A percentile compares a stretch with the other conserved stretches of the same genome.
These are phyloP conservation scores for Clarireedia sp. DNA, from an alignment of 2,329 filamentous ascomycete species.

Conservation along the genomic window DNA sequence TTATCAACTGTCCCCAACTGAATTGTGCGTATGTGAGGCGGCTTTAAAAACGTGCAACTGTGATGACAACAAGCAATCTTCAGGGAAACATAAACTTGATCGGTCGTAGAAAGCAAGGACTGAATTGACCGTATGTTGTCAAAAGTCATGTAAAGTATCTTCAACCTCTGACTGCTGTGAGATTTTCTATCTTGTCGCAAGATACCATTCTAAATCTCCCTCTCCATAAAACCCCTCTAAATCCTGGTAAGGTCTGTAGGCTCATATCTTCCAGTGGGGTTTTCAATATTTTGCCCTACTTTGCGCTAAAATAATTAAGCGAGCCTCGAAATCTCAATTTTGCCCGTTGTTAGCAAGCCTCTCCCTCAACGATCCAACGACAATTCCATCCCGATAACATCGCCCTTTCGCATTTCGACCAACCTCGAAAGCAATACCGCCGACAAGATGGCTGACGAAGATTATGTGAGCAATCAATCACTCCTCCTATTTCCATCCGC, in stretches of 20 bases:
- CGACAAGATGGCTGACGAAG: slow-evolving; percentile 69
- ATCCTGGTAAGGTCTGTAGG: not conserved
- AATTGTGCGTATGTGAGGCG: not conserved
- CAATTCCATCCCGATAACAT: slow-evolving; percentile 15
- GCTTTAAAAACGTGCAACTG: too few species aligned
- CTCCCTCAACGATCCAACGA: slow-evolving; percentile 2
- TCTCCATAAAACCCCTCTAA: not conserved
- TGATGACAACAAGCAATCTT: too few species aligned
- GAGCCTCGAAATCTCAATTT: not conserved
- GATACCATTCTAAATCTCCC: too few species aligned
- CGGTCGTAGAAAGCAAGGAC: too few species aligned
- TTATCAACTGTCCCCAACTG: not conserved
- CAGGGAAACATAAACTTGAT: too few species aligned
- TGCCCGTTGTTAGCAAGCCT: not conserved
- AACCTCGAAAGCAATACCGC: slow-evolving; percentile 25
- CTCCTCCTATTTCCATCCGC: not conserved
- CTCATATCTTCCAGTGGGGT: not conserved
- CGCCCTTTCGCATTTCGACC: slow-evolving; percentile 22
- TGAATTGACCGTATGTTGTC: too few species aligned
- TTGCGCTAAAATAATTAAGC: slow-evolving; percentile 6
- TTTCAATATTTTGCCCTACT: slow-evolving; percentile 1
- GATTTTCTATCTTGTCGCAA: not conserved
- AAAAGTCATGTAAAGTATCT: too few species aligned
- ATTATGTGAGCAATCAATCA: slow-evolving; percentile 52
- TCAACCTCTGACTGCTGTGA: too few species aligned